phyloP scores from a whole-genome alignment of 148 eudicot species.

The Cornus florida region DNA sequence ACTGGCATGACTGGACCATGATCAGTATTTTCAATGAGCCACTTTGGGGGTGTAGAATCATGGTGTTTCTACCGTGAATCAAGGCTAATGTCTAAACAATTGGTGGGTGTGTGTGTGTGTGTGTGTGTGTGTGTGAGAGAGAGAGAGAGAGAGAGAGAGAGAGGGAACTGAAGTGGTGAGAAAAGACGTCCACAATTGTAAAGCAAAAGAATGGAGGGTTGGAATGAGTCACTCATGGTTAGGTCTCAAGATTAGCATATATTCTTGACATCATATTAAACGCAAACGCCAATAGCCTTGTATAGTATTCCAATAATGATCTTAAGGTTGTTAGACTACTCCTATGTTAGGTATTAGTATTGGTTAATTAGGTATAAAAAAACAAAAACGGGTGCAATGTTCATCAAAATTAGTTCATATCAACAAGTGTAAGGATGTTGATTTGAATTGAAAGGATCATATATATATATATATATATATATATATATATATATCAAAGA shows the following conservation, averaged over 20 bases:
- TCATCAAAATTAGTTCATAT: no score
- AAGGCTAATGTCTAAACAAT: neutral
- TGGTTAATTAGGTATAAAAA: no score
- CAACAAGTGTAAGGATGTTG: no score
- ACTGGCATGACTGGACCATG: neutral
- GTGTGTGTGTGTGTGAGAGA: no score
- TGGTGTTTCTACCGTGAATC: constrained; percentile 6
- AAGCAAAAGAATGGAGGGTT: neutral
- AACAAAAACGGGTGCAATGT: no score
- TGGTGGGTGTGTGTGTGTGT: neutral
- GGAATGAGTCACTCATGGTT: neutral
- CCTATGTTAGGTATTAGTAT: neutral
- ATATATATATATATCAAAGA: no score
- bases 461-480: no score
- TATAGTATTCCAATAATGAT: neutral
- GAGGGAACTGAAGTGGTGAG: neutral
- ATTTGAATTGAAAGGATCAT: no score
- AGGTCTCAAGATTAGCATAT: constrained; percentile 6
- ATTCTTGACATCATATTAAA: constrained; percentile 4
- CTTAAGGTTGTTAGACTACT: neutral
- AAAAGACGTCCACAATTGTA: neutral
- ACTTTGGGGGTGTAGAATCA: neutral
- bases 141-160: no score
- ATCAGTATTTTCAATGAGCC: neutral
- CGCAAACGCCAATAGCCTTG: neutral